Base-by-base conservation (phyloP, 495 filamentous ascomycete species). In the Hyaloscypha finlandica region DNA sequence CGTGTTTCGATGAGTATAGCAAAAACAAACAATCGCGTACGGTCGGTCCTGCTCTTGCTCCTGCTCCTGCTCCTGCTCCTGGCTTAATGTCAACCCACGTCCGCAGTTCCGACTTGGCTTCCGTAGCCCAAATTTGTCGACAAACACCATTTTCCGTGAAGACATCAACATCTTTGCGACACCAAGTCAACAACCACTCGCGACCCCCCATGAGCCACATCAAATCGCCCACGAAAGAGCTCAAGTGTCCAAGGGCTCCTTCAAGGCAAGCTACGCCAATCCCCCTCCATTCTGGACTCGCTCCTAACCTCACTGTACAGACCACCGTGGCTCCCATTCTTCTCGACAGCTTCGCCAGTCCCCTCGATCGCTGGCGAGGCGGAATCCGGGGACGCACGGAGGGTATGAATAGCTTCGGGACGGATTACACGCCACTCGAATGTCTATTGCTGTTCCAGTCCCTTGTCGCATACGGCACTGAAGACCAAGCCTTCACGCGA, bases 381-480 rank as follows among this genome's bases (percentile, higher is more conserved):
- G 80, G 76, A 79, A 74, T 74, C 72, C 73, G 79, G 78, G 83
- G 82, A 77, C 85, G 85, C 83, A 11, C 42, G 42, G 42, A 48
- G 42, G 42, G 42, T 48, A 48, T 48, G 42, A 48, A 48, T 48
- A 85, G 80, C 80, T 76, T 78, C 59, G 37, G 65, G 72, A 70
- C 77, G 59, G 78, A 84, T 69, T 94, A 93, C 78, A 94, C 93
- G 67, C 89, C 90, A 61, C 90, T 97, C 80, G 94, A 97, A 83
- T 88, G 86, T 39, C 84, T 97, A 22, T 85, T 97, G 64, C 86
- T 99, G 68, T 95, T 97, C 79, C 93, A 96, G 77, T 89, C 90
- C 11, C 86, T 99, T 56, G 84, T 85, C 57, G 77, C 84, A 48
- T 83, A 88, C 75, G 90, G 91, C 72, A 78, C 85, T 64, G 82